These are phyloP conservation scores for Acanthochlamys bracteata DNA, from an alignment of 106 monocot species.

Conservation along the genomic window DNA sequence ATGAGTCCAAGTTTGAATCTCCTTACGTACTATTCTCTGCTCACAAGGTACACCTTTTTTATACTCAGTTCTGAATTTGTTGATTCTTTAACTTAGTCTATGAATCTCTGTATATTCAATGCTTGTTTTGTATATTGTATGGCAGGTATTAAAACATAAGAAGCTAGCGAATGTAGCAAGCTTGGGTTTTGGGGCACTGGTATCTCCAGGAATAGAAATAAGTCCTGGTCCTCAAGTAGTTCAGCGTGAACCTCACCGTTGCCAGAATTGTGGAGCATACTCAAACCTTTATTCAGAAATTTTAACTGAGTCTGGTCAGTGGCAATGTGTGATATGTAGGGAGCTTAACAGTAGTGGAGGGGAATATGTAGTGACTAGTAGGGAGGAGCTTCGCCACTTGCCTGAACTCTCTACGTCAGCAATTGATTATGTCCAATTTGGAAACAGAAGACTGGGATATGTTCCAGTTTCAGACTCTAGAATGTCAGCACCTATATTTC, in stretches of 20 bases:
- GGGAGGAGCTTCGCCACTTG: conserved; percentile 57
- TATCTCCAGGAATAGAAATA: conserved; percentile 81
- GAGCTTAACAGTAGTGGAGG: conserved; percentile 69
- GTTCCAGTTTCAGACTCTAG: conserved; percentile 71
- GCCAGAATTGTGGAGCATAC: conserved; percentile 90
- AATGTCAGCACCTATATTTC: conserved; percentile 65
- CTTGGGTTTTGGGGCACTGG: conserved; percentile 91
- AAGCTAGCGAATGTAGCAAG: conserved; percentile 64
- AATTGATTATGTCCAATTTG: conserved; percentile 76
- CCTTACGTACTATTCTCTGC: conserved; percentile 91
- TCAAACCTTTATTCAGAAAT: conserved; percentile 70
- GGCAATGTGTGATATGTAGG: conserved; percentile 93
- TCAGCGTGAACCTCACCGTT: conserved; percentile 76
- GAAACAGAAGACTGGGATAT: conserved; percentile 65
- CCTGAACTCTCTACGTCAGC: conserved; percentile 59
- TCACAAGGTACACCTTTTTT: conserved; percentile 57
- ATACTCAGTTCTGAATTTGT: background rate
- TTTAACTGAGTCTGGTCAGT: conserved; percentile 76
- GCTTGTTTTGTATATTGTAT: background rate
- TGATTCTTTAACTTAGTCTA: background rate
- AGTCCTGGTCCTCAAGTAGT: conserved; percentile 65
- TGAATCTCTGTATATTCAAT: too few relatives aligned
- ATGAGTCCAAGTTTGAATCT: conserved; percentile 47
- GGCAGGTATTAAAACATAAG: conserved; percentile 70
- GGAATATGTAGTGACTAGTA: conserved; percentile 57